Conservation (phyloP, 345 rosid genomes). For the Dimocarpus longan region DNA sequence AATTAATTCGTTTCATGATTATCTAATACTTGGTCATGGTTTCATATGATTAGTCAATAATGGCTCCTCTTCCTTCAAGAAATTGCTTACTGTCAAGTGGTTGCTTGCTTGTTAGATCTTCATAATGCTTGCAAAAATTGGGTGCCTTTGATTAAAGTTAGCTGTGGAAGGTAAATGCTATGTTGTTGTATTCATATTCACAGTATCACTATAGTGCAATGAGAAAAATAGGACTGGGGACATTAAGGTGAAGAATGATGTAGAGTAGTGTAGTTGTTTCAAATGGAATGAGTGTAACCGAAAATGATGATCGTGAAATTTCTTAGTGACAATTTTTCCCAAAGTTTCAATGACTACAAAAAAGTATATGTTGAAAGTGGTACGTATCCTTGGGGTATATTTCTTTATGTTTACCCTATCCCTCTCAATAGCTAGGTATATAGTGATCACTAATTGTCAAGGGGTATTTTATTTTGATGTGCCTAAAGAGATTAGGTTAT, state of each 20-base stretch:
- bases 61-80: background rate
- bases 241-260: background rate
- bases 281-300: background rate
- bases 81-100: background rate
- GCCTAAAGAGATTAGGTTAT: background rate
- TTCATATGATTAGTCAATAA: background rate
- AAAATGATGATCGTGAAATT: background rate
- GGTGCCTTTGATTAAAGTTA: background rate
- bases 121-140: background rate
- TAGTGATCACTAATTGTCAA: background rate
- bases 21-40: background rate
- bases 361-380: background rate
- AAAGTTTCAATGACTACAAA: background rate
- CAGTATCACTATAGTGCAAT: background rate
- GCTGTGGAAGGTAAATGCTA: background rate
- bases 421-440: background rate
- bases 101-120: background rate
- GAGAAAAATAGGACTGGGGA: background rate
- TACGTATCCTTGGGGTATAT: background rate
- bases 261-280: conserved; percentile 4
- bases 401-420: background rate
- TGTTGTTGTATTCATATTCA: background rate
- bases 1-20: background rate
- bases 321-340: background rate
- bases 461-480: background rate